Evolutionary conservation across 495 filamentous ascomycete species (phyloP).

Genomic region (Bryoglossum gracile): DNA sequence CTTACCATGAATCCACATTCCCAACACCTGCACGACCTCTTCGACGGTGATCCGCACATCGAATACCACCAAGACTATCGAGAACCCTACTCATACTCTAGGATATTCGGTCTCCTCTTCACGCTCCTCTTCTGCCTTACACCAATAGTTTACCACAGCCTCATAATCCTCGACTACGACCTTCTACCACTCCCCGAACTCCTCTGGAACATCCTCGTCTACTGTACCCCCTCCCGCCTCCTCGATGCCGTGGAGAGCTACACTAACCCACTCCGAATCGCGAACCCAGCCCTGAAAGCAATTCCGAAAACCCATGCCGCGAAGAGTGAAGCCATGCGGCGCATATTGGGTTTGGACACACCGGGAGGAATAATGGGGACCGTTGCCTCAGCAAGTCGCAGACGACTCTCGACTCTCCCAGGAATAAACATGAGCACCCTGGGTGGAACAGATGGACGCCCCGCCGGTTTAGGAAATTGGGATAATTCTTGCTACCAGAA

Average conservation of each 20-base stretch:
- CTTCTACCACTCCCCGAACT: conserved; percentile 32
- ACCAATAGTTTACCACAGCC: conserved; percentile 37
- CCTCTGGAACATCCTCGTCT: conserved; percentile 60
- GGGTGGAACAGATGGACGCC: conserved; percentile 29
- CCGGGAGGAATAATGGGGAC: conserved; percentile 27
- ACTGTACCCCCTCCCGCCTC: conserved; percentile 50
- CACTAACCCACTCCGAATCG: conserved; percentile 19
- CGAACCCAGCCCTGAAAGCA: conserved; percentile 16
- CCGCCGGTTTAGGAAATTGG: conserved; percentile 80
- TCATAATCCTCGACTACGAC: conserved; percentile 30
- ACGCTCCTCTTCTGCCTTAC: conserved; percentile 33
- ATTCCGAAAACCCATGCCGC: conserved; percentile 37
- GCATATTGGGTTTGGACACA: conserved; percentile 58
- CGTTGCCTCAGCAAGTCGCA: conserved; percentile 21
- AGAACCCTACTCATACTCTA: conserved; percentile 5
- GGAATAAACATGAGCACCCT: conserved; percentile 16
- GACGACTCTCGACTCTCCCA: conserved; percentile 20
- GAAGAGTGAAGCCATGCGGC: conserved; percentile 63
- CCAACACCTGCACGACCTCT: conserved; percentile 10
- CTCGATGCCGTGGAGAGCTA: conserved; percentile 50
- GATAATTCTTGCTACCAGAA: conserved; percentile 98
- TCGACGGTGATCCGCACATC: conserved; percentile 21
- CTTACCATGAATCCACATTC: conserved; percentile 22
- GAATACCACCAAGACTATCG: conserved; percentile 27
- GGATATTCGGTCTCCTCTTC: conserved; percentile 25